Percentiles rank a stretch among this genome's conserved stretches.
Conservation (phyloP, 345 rosid genomes). For the Garcia nutans region DNA sequence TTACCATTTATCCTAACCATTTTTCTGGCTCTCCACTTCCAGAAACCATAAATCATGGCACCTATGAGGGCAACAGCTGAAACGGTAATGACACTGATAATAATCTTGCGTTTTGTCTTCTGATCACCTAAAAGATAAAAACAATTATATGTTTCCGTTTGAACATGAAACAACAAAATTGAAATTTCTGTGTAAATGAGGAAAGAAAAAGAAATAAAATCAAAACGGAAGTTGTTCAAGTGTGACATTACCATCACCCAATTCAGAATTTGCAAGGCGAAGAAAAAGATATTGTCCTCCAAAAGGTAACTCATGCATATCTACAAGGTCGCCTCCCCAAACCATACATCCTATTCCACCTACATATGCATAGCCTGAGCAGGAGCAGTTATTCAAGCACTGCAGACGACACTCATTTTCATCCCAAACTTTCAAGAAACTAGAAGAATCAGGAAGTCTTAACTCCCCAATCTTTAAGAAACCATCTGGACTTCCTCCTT, state of each 20-base stretch:
- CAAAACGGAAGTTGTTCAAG: background rate
- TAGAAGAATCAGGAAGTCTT: slow-evolving; percentile 44
- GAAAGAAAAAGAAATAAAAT: too few relatives aligned
- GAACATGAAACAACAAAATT: background rate
- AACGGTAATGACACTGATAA: background rate
- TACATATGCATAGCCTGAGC: slow-evolving; percentile 22
- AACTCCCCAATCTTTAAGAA: slow-evolving; percentile 38
- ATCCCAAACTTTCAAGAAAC: slow-evolving; percentile 15
- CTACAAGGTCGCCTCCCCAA: slow-evolving; percentile 17
- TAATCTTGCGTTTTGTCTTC: background rate
- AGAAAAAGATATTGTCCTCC: slow-evolving; percentile 21
- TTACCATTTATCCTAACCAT: slow-evolving; percentile 2
- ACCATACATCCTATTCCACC: slow-evolving; percentile 17
- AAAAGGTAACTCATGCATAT: slow-evolving; percentile 8
- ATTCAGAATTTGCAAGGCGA: slow-evolving; percentile 16
- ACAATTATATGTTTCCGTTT: background rate
- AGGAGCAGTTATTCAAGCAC: slow-evolving; percentile 37
- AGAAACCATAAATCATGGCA: background rate
- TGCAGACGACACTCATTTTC: slow-evolving; percentile 16
- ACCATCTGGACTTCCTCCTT: slow-evolving; percentile 33
- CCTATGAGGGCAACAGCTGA: background rate
- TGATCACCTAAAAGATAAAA: slow-evolving; percentile 3
- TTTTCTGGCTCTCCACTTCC: background rate
- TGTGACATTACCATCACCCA: background rate
- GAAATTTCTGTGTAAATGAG: background rate